These are phyloP conservation scores for Fomitopsis pulvina DNA, from an alignment of 768 basidiomycete genomes.

Conservation along the genomic window DNA sequence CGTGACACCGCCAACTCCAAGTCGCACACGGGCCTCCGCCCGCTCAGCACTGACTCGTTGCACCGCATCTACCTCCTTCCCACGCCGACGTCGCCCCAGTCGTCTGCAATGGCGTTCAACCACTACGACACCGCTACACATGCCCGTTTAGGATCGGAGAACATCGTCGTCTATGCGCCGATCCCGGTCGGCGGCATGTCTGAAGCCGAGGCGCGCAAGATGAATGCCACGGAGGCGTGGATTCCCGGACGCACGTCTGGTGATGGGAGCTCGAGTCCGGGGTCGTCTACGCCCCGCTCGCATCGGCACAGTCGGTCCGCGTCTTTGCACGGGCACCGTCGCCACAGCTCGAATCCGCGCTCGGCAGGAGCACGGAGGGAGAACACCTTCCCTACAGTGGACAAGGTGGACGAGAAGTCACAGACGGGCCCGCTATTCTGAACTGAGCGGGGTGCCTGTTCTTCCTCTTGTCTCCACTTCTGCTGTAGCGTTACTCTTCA, in stretches of 20 bases:
- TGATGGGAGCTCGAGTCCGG: slow-evolving; percentile 13
- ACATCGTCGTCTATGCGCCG: slow-evolving; percentile 60
- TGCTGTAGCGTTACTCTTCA: neutral
- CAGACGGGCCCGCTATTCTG: neutral
- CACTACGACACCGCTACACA: slow-evolving; percentile 9
- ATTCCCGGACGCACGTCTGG: slow-evolving; percentile 26
- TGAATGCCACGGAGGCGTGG: slow-evolving; percentile 64
- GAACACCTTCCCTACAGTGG: neutral
- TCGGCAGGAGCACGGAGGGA: neutral
- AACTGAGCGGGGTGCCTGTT: neutral
- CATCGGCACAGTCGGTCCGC: slow-evolving; percentile 20
- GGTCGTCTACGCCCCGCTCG: slow-evolving; percentile 21
- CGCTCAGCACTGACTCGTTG: slow-evolving; percentile 25
- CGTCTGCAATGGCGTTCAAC: slow-evolving; percentile 9
- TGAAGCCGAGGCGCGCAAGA: slow-evolving; percentile 39
- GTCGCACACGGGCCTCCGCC: slow-evolving; percentile 27
- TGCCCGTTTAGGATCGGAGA: slow-evolving; percentile 8
- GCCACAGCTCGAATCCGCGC: slow-evolving; percentile 20
- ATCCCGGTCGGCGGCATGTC: slow-evolving; percentile 53
- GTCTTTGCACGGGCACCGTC: slow-evolving; percentile 17
- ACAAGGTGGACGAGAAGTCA: slow-evolving; percentile 1
- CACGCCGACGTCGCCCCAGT: slow-evolving; percentile 20
- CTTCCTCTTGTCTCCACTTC: neutral
- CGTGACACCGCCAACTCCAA: slow-evolving; percentile 17
- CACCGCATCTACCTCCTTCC: slow-evolving; percentile 66